Evolutionary conservation across 768 basidiomycete species (phyloP), one percentile per base, ranked within the genome.

Genomic region (Hygrophorus pudorinus): DNA sequence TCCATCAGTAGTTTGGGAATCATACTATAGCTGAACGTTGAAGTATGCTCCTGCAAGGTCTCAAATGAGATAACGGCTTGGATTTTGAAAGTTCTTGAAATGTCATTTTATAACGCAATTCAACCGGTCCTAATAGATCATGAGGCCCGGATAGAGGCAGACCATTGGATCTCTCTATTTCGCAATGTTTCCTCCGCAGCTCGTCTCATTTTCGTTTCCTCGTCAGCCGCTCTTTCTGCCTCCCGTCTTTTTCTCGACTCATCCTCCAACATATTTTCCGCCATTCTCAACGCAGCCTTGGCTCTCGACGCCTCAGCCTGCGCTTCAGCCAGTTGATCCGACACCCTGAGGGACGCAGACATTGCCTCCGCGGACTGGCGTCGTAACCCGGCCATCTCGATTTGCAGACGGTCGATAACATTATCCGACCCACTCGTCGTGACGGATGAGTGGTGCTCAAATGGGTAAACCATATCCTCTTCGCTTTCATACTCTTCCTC

Each of bases 331-430:
- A 88, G 68, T 54, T 85, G 79, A 55, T 83, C 81, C 13, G 82
- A 73, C 48, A 88, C 67, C 46, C 75, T 68, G 42, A 78, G 60
- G 2, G 81, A 81, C 21, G 77, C 68, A 4, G 76, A 76, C 45
- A 80, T 71, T 5, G 82, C 79, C 49, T 85, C 80, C 16, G 79
- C 71, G 13, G 81, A 75, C 56, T 84, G 80, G 44, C 76, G 71
- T 38, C 80, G 75, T 44, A 87, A 64, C 31, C 59, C 70, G 7
- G 69, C 71, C 56, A 85, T 71, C 61, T 88, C 83, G 53, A 72
- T 70, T 54, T 78, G 73, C 63, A 85, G 69, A 35, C 72, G 75
- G 44, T 84, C 79, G 43, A 85, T 61, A 3, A 71, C 59, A 39
- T 65, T 65, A 44, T 73, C 66, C 13, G 62, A 49, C 21, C 51